Conservation (phyloP, 192 early-diverging fungal species). For the Mortierella claussenii region DNA sequence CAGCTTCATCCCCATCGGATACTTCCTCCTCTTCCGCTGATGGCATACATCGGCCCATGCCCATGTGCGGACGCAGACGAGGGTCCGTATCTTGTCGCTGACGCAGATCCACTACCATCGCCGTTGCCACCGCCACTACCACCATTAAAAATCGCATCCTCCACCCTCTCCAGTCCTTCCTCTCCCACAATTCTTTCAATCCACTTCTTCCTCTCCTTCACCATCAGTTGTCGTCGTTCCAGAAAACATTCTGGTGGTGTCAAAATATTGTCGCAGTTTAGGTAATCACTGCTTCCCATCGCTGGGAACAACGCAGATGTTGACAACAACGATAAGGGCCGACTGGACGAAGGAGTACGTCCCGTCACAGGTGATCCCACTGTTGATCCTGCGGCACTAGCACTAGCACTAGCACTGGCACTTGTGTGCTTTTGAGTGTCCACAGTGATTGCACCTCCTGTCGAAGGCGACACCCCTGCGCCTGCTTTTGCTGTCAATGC, state of each 20-base stretch:
- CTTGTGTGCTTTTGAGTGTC: too few relatives aligned
- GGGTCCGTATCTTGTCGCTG: too few relatives aligned
- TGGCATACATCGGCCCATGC: too few relatives aligned
- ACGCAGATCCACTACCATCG: too few relatives aligned
- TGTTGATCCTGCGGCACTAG: background rate
- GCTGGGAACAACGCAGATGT: constrained; percentile 30
- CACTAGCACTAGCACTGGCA: background rate
- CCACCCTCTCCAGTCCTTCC: constrained; percentile 23
- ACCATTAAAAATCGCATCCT: constrained; percentile 16
- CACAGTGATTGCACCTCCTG: background rate
- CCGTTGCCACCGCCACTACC: too few relatives aligned
- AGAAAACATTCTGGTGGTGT: constrained; percentile 48
- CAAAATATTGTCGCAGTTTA: constrained; percentile 44
- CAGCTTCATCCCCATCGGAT: too few relatives aligned
- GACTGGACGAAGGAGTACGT: constrained; percentile 25
- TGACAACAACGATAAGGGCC: constrained; percentile 36
- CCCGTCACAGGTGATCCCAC: background rate
- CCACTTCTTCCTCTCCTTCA: constrained; percentile 37
- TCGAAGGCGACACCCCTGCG: background rate
- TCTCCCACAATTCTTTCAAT: constrained; percentile 11
- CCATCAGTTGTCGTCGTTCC: constrained; percentile 30
- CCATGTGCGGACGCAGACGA: too few relatives aligned
- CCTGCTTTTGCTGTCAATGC: background rate
- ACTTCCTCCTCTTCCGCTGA: too few relatives aligned
- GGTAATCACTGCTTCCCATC: constrained; percentile 36